These are phyloP conservation scores for Stagonosporopsis rhizophila DNA, from an alignment of 2,329 filamentous ascomycete genomes.

Conservation along the genomic window DNA sequence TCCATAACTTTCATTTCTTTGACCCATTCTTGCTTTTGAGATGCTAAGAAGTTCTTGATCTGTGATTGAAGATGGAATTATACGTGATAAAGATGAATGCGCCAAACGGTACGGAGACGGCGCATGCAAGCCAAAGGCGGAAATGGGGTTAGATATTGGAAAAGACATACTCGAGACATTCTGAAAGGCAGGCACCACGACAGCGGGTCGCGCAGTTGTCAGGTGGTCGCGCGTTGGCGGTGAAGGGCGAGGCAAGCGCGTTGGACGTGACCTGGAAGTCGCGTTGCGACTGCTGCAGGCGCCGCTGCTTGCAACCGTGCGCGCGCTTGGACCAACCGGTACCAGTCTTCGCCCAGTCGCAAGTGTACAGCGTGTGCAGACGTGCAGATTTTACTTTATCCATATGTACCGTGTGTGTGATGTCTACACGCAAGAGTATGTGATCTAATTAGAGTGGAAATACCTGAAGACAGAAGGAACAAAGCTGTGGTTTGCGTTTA, in stretches of 20 bases:
- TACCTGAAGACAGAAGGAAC: background rate
- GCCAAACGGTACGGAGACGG: background rate
- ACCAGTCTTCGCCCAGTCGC: background rate
- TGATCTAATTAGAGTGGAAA: no score
- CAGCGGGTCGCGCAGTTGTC: constrained; percentile 20
- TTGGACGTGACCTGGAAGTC: constrained; percentile 29
- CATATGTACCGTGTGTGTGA: no score
- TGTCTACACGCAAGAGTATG: no score
- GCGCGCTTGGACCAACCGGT: constrained; percentile 21
- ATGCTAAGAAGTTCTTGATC: background rate
- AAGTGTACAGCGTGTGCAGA: background rate
- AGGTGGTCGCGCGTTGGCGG: constrained; percentile 28
- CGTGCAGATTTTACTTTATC: background rate
- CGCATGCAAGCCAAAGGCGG: background rate
- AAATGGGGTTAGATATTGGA: background rate
- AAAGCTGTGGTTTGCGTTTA: background rate
- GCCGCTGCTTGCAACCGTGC: constrained; percentile 16
- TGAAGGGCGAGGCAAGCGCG: constrained; percentile 41
- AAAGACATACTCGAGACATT: constrained; percentile 47
- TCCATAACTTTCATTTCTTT: background rate
- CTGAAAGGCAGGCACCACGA: constrained; percentile 24
- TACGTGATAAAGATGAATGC: constrained; percentile 1
- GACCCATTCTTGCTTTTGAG: background rate
- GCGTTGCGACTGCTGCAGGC: constrained; percentile 22
- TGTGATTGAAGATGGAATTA: constrained; percentile 1